Evolutionary conservation across 208 protist species (phyloP), one percentile per base, ranked within the genome.

Genomic region (Trypanosoma platydactyli): DNA sequence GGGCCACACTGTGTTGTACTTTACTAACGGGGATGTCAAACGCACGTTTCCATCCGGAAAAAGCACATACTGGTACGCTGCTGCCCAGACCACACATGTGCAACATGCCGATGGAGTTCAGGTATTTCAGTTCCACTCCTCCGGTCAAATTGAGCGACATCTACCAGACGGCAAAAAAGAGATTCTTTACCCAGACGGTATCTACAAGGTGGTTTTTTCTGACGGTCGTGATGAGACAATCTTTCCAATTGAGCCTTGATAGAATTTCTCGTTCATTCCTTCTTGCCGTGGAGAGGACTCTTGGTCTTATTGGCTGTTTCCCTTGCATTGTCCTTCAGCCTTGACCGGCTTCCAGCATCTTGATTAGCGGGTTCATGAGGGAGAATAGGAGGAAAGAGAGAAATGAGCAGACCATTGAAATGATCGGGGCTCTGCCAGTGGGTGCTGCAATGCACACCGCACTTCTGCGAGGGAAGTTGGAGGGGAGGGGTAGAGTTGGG

Each of bases 171-270:
- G 94, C n/a, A 86, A 73, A 15, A 98, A 97, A 76, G 89, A 96
- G 52, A 97, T 98, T 53, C 62, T 95, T n/a, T 98, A 97, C 66
- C 90, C 92, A 0, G 94, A 98, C 55, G 88, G 89, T 51, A 94
- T 95, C 22, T 90, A 88, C 68, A 98, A 97, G 69, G 61, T 91
- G 4, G 85, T 97, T 20, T 68, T 84, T 24, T 27, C 76, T 0
- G 84, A 97, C 55, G 92, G 91, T 27, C 73, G 56, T 16, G 92
- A 97, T 20, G 91, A 97, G 60, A 97, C 84, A 2, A 74, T 84
- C 42, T 87, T 91, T 45, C 86, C 89, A 0, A 77, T 90, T 18
- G 76, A 68, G 29, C 1, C 25, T 13, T 74, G 22, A 67, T 35
- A 16, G 16, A 44, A 4, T 48, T 45, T 40, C 41, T 53, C 65